Base-by-base conservation (phyloP, 371 early-diverging fungal genomes). In the Syncephalastrum racemosum region DNA sequence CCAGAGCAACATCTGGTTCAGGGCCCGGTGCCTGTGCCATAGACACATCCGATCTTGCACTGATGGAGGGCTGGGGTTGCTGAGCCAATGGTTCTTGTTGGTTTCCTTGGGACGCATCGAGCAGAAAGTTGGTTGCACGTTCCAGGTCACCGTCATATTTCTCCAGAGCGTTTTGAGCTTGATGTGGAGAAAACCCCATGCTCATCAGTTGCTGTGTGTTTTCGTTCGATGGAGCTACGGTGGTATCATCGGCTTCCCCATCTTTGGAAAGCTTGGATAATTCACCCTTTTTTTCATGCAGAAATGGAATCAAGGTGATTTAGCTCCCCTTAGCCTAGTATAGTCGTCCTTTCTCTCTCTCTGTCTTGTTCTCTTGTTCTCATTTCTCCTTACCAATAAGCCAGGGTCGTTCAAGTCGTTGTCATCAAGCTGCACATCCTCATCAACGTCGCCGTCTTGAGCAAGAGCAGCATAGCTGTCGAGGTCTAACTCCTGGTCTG, bases 341-440 rank as follows among this genome's bases (percentile, higher is more conserved):
- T 12, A 8, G 36, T 31, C 36, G 12, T 12, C 36, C 23, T 40
- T 45, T 46, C 41, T 41, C 20, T 24, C 41, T 25, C 53, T 46
- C 41, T 41, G 13, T 24, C 41, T 25, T 42, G 45, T 41, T n/a
- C 18, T 15, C 19, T 50, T 15, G 41, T 20, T 20, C n/a, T 22
- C 23, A 31, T 8, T 15, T 25, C 25, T 2, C 8, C 40, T 65
- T 66, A 76, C 80, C 56, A 79, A 43, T n/a, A 79, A 48, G 18
- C 56, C 43, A 4, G 80, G 75, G 49, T 79, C 77, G 16, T 60
- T 56, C 15, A 74, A 53, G 54, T 79, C 80, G 2, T 40, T 59
- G 36, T 79, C 80, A 25, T 66, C 60, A 12, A 79, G 49, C 8
- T 73, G 68, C 5, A 79, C 71, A 1, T 79, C 54, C 10, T 69